These are phyloP conservation scores for Mycena maculata DNA, from an alignment of 768 basidiomycete genomes.

Conservation along the genomic window DNA sequence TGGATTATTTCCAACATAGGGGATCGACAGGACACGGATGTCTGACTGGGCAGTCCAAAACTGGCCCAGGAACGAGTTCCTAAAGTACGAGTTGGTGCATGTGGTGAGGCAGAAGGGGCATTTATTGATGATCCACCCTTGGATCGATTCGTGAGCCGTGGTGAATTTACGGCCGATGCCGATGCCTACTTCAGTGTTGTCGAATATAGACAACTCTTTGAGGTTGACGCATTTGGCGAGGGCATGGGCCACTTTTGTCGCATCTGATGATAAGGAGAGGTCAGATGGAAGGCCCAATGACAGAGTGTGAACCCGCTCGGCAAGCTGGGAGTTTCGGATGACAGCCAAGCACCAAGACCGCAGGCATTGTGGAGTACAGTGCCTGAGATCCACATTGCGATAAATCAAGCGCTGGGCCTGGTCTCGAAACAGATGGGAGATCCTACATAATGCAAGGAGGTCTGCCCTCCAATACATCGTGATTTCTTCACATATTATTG, in stretches of 20 bases:
- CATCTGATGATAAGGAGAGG: slow-evolving; percentile 1
- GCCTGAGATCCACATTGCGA: slow-evolving; percentile 10
- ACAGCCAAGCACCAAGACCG: slow-evolving; percentile 12
- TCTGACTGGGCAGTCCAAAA: slow-evolving; percentile 18
- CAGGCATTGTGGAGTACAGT: background rate
- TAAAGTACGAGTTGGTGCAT: slow-evolving; percentile 13
- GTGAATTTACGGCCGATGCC: background rate
- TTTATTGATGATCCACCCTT: slow-evolving; percentile 16
- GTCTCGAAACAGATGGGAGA: background rate
- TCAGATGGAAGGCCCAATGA: background rate
- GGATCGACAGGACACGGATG: slow-evolving; percentile 2
- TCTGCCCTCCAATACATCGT: background rate
- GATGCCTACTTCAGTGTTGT: background rate
- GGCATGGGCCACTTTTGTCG: slow-evolving; percentile 6
- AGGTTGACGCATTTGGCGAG: slow-evolving; percentile 16
- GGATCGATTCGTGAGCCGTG: background rate
- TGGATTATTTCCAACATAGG: no score
- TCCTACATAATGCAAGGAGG: slow-evolving; percentile 3
- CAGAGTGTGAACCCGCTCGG: slow-evolving; percentile 8
- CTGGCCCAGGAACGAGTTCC: background rate
- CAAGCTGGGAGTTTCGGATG: background rate
- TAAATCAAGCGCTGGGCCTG: slow-evolving; percentile 17
- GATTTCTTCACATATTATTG: background rate
- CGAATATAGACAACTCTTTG: slow-evolving; percentile 2
- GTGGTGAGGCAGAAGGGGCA: slow-evolving; percentile 6